Base-by-base conservation (phyloP, 768 basidiomycete species). In the Hypholoma sublateritium region DNA sequence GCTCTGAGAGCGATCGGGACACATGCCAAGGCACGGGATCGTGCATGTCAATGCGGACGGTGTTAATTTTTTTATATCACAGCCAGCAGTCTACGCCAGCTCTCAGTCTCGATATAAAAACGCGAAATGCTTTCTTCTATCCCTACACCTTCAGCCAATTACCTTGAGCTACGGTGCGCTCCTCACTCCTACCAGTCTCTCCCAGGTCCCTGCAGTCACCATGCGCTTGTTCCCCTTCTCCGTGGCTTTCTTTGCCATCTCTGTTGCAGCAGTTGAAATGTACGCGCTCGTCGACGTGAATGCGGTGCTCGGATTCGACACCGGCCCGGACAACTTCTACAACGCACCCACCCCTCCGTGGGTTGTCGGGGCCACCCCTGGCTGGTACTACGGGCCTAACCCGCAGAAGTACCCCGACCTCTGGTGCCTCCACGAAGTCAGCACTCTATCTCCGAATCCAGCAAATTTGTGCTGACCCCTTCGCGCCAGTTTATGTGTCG, bases 361-460 rank as follows among this genome's bases (percentile, higher is more conserved):
- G 72, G 28, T 64, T 43, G 2, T 21, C 11, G 69, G 65, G 7
- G 55, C 64, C 45, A 46, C 59, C 12, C 74, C 74, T 25, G 74
- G 75, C 22, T 77, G 75, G 75, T 75, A 77, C 63, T 74, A 69
- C 54, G 75, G 75, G 16, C 62, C 57, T 24, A 57, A 67, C 41
- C 68, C 68, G 5, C 53, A 60, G 16, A 45, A 60, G 7, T 62
- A 69, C 28, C 65, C 59, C 4, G 54, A 62, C 14, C 41, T 72
- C 9, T 63, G 65, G 22, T 69, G 68, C 17, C 59, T 70, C 25
- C 59, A 59, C 43, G 67, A 63, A 13, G 68, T 61, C 22, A 13
- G 58, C 37, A 35, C 13, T 35, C 14, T 34, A n/a, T 7, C n/a
- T 13, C 22, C 5, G 5, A 4, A 11, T 22, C 4, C 13, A 12